These are phyloP conservation scores for Hymenotorrendiella dingleyae DNA, from an alignment of 2,329 filamentous ascomycete species.

Conservation along the genomic window DNA sequence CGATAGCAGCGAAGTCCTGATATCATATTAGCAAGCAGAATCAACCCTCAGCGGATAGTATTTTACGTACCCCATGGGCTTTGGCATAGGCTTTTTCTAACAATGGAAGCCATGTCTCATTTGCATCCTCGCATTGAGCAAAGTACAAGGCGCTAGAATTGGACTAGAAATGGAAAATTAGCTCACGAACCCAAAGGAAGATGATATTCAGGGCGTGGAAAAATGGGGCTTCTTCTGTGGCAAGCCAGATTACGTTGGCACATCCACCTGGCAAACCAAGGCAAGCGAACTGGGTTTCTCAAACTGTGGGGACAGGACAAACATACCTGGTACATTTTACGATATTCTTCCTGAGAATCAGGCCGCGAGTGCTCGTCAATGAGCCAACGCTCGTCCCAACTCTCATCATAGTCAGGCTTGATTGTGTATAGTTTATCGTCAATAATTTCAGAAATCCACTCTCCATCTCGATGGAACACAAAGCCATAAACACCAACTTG, in stretches of 20 bases:
- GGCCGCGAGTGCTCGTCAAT: slow-evolving; percentile 64
- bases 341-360: slow-evolving; percentile 51
- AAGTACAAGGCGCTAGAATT: slow-evolving; percentile 75
- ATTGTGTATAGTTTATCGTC: slow-evolving; percentile 85
- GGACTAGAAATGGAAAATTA: no score
- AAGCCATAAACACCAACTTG: slow-evolving; percentile 81
- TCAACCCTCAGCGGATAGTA: neutral
- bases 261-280: no score
- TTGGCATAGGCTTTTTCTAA: slow-evolving; percentile 82
- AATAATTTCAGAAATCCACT: slow-evolving; percentile 81
- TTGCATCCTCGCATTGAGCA: slow-evolving; percentile 66
- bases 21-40: neutral
- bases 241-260: no score
- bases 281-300: no score
- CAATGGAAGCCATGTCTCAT: slow-evolving; percentile 77
- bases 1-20: slow-evolving; percentile 65
- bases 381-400: slow-evolving; percentile 60
- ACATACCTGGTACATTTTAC: slow-evolving; percentile 28
- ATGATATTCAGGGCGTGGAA: no score
- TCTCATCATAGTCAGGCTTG: slow-evolving; percentile 72
- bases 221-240: no score
- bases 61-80: slow-evolving; percentile 58
- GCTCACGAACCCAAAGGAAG: no score
- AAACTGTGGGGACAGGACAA: no score
- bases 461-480: slow-evolving; percentile 78